Evolutionary conservation across 306 rosid genomes (phyloP).

Genomic region (Astragalus membranaceus): DNA sequence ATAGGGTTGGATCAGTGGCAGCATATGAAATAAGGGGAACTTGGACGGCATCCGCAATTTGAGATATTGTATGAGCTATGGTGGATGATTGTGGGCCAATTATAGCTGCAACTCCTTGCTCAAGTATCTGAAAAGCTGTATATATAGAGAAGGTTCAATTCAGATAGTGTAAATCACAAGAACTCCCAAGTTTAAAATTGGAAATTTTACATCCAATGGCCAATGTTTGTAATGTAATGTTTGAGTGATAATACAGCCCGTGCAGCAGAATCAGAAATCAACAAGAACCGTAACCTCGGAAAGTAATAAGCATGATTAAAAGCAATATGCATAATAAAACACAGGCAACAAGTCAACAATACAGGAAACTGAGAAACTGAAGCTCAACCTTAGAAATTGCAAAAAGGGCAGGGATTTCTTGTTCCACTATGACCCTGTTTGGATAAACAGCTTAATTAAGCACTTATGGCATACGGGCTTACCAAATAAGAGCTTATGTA

Average conservation of each 20-base stretch:
- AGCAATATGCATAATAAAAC: not conserved
- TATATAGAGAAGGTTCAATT: conserved; percentile 13
- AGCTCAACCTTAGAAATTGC: not conserved
- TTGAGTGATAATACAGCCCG: not conserved
- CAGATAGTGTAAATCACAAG: conserved; percentile 17
- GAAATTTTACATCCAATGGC: not conserved
- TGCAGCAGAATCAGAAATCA: conserved; percentile 11
- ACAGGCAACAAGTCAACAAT: not conserved
- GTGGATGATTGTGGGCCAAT: conserved; percentile 90
- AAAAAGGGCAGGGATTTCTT: not conserved
- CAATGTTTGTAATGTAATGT: not conserved
- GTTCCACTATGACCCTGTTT: not conserved
- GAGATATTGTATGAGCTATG: conserved; percentile 66
- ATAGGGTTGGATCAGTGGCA: conserved; percentile 87
- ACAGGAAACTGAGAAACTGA: not conserved
- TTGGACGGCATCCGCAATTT: conserved; percentile 72
- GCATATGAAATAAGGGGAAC: conserved; percentile 90
- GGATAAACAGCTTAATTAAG: too few relatives aligned
- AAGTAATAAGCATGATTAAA: not conserved
- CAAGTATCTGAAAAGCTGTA: conserved; percentile 81
- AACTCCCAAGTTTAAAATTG: conserved; percentile 16
- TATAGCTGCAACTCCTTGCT: conserved; percentile 58
- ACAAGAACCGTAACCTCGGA: conserved; percentile 7
- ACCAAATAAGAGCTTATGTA: too few relatives aligned
- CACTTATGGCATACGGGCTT: too few relatives aligned